Percentiles rank a stretch among this genome's conserved stretches.
These are phyloP conservation scores for Cytospora leucostoma DNA, from an alignment of 2,329 filamentous ascomycete genomes.

Conservation along the genomic window DNA sequence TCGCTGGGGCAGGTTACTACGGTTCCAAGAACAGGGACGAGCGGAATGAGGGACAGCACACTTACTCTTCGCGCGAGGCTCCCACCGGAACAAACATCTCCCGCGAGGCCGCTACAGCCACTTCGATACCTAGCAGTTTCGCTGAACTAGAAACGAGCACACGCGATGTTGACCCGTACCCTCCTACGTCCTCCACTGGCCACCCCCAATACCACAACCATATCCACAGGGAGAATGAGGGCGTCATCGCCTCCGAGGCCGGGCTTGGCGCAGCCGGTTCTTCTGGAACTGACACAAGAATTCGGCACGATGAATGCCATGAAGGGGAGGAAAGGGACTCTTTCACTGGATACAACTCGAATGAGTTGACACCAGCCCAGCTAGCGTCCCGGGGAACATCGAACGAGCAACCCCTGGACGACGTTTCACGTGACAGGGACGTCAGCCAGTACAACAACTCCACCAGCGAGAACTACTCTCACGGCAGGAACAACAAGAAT, in stretches of 20 bases:
- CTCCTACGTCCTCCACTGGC: neutral
- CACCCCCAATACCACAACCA: neutral
- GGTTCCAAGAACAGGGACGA: neutral
- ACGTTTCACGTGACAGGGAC: no score
- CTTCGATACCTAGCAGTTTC: neutral
- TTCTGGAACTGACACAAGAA: neutral
- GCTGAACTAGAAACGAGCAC: neutral
- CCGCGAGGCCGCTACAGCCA: neutral
- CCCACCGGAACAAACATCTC: neutral
- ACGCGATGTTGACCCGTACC: neutral
- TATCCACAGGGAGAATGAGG: neutral
- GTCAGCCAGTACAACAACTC: no score
- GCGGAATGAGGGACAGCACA: neutral
- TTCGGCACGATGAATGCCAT: neutral
- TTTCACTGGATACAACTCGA: neutral
- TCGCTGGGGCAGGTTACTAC: neutral
- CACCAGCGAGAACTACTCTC: neutral
- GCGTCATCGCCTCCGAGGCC: neutral
- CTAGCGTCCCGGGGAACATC: neutral
- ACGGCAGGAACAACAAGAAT: neutral
- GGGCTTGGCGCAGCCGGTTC: neutral
- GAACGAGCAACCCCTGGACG: neutral
- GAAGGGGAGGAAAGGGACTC: neutral
- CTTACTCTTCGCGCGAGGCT: neutral
- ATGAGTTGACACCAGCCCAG: neutral